phyloP scores from a whole-genome alignment of 495 filamentous ascomycete species.

The Podospora anserina region DNA sequence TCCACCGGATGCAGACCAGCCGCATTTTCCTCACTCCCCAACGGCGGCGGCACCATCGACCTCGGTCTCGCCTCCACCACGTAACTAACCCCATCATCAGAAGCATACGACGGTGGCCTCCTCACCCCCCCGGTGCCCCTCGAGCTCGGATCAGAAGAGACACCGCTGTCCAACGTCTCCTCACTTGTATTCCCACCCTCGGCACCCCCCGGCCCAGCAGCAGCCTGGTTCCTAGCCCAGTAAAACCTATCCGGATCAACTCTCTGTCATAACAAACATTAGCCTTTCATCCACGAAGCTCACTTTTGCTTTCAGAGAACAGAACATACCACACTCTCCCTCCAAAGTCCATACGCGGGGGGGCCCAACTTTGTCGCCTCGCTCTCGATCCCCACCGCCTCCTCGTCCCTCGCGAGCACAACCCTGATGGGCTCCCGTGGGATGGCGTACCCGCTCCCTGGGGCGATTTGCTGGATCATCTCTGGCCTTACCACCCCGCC shows the following conservation, averaged over 20 bases:
- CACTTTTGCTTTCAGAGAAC: not conserved
- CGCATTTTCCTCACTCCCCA: not conserved
- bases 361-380: conserved; percentile 60
- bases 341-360: conserved; percentile 86
- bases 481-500: conserved; percentile 45
- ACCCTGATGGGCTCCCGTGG: conserved; percentile 61
- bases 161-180: not conserved
- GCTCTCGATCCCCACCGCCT: conserved; percentile 52
- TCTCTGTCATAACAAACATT: conserved; percentile 43
- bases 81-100: conserved; percentile 68
- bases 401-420: conserved; percentile 60
- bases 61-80: conserved; percentile 60
- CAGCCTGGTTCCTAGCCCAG: conserved; percentile 63
- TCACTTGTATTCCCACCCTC: conserved; percentile 22
- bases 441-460: conserved; percentile 51
- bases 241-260: conserved; percentile 77
- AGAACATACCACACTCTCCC: conserved; percentile 70
- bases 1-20: conserved; percentile 44
- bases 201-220: conserved; percentile 2
- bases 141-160: conserved; percentile 9
- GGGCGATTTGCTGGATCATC: not conserved
- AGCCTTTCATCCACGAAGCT: not conserved
- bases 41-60: conserved; percentile 43
- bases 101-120: conserved; percentile 67
- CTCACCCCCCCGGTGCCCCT: conserved; percentile 27